A percentile compares a stretch with the other conserved stretches of the same genome.
phyloP scores from a whole-genome alignment of 805 yeast species.

The Cyberlindnera misumaiensis region DNA sequence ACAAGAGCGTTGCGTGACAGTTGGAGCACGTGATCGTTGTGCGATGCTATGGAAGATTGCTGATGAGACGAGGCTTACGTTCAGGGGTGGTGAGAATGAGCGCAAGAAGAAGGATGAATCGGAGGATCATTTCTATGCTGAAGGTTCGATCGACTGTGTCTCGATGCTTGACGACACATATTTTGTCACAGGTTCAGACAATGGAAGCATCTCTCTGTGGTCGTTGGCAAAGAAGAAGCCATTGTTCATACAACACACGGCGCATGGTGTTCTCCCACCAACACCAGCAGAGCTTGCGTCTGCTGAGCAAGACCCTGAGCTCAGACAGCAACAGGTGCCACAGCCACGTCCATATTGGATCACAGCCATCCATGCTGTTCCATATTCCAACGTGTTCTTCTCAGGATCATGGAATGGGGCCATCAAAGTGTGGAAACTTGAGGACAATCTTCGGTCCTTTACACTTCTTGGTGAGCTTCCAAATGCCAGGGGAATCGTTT shows the following conservation, averaged over 20 bases:
- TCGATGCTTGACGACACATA: slow-evolving; percentile 88
- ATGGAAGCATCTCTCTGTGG: slow-evolving; percentile 89
- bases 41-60: slow-evolving; percentile 96
- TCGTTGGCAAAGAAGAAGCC: slow-evolving; percentile 88
- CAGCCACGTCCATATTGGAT: slow-evolving; percentile 77
- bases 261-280: slow-evolving; percentile 66
- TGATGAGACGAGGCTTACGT: slow-evolving; percentile 89
- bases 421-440: slow-evolving; percentile 71
- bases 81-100: slow-evolving; percentile 75
- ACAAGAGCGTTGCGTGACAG: slow-evolving; percentile 90
- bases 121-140: slow-evolving; percentile 44
- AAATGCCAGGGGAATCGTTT: slow-evolving; percentile 64
- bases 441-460: slow-evolving; percentile 57
- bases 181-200: slow-evolving; percentile 93
- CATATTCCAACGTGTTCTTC: slow-evolving; percentile 76
- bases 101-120: slow-evolving; percentile 30
- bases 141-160: slow-evolving; percentile 88
- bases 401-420: slow-evolving; percentile 87
- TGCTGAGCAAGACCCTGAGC: slow-evolving; percentile 35
- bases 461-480: slow-evolving; percentile 46
- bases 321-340: slow-evolving; percentile 50
- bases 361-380: slow-evolving; percentile 73
- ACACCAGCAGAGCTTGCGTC: slow-evolving; percentile 47
- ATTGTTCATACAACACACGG: slow-evolving; percentile 53
- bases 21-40: slow-evolving; percentile 91